Base-by-base conservation (phyloP, 1,284 basidiomycete species). In the Agaricales sp. region DNA sequence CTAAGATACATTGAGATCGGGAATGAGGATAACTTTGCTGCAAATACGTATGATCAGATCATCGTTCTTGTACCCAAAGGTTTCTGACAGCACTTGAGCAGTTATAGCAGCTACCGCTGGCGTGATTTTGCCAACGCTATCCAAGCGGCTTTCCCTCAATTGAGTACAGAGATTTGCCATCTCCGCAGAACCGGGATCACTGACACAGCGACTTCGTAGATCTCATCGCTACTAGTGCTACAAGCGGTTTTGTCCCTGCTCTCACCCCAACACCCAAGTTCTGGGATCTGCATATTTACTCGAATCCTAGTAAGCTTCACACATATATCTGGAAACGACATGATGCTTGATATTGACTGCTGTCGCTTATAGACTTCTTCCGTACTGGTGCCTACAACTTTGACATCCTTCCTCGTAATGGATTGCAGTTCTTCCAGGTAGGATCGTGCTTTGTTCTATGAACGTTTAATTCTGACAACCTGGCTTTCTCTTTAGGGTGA, bases 401-500 rank as follows among this genome's bases (percentile, higher is more conserved):
- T 53, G 82, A 87, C 60, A 57, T 60, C 3, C 78, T 78, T 2
- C 43, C 52, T 1, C 16, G 50, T 12, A 53, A 53, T 41, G 52
- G 50, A 2, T 39, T 53, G 30, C 50, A 49, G 38, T 53, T 53
- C 39, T 53, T 53, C 52, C 52, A 53, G 50, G 52, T 53, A 35
- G n/a, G 24, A 19, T n/a, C 19, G 16, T n/a, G 4, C 4, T 37
- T 35, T 18, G 18, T 20, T 13, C 30, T 18, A 16, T 16, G 14
- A n/a, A 53, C 46, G 47, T 44, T 21, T 50, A 51, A 49, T 51
- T 49, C 35, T 50, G 47, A 18, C 23, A 22, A 12, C 51, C n/a
- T n/a, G n/a, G n/a, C n/a, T n/a, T n/a, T n/a, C n/a, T n/a, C n/a
- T 83, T 51, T 77, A 82, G 77, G 81, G 83, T 19, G 83, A 87